Evolutionary conservation across 2,329 filamentous ascomycete species (phyloP).

Genomic region (Xylariales sp.): DNA sequence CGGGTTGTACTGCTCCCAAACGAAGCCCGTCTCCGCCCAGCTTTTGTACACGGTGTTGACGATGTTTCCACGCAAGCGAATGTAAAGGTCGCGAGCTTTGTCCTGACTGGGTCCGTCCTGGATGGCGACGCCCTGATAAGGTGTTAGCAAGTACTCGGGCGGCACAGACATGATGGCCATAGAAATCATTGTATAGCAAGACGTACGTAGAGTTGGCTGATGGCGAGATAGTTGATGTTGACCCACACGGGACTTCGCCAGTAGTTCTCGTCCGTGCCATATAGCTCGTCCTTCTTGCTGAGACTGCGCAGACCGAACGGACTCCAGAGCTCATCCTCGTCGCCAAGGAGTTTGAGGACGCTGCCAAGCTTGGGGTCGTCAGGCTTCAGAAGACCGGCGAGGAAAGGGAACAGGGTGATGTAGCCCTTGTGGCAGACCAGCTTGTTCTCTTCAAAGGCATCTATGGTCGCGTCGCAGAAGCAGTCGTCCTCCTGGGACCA

Average conservation of each 20-base stretch:
- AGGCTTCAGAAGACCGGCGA: conserved; percentile 72
- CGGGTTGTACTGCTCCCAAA: conserved; percentile 97
- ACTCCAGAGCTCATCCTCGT: conserved; percentile 87
- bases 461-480: conserved; percentile 93
- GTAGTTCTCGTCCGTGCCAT: conserved; percentile 92
- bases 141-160: too few relatives aligned
- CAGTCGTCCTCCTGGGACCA: conserved; percentile 78
- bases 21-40: conserved; percentile 90
- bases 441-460: conserved; percentile 85
- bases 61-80: conserved; percentile 71
- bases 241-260: conserved; percentile 96
- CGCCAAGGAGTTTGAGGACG: conserved; percentile 70
- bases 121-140: conserved; percentile 58
- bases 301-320: conserved; percentile 83
- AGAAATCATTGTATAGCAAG: not conserved
- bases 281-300: conserved; percentile 76
- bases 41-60: conserved; percentile 83
- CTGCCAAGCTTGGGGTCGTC: conserved; percentile 71
- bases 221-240: conserved; percentile 87
- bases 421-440: conserved; percentile 97
- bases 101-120: conserved; percentile 63
- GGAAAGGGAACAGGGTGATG: conserved; percentile 86
- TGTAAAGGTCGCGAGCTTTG: conserved; percentile 71
- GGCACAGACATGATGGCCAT: conserved; percentile 1
- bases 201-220: conserved; percentile 73